Evolutionary conservation across 108 stramenopile genomes (phyloP).

Genomic region (Skeletonema menzelii): DNA sequence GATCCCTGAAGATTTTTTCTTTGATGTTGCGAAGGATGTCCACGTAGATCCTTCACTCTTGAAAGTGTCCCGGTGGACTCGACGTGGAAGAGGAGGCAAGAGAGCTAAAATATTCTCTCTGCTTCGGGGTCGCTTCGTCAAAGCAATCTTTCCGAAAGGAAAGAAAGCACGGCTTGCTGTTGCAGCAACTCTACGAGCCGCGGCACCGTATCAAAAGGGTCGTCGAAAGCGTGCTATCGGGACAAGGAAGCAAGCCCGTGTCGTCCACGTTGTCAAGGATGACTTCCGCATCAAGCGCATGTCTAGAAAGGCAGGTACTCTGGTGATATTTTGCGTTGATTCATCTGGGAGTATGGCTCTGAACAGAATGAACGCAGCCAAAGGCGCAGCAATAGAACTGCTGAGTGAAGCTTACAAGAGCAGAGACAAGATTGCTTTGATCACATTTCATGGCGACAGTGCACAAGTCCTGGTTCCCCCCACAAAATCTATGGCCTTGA

Average conservation of each 20-base stretch:
- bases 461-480: slow-evolving; percentile 82
- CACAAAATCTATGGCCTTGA: slow-evolving; percentile 71
- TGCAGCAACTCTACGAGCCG: slow-evolving; percentile 73
- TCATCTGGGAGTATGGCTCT: slow-evolving; percentile 83
- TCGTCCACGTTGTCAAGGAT: slow-evolving; percentile 54
- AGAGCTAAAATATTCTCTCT: slow-evolving; percentile 63
- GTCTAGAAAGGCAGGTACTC: slow-evolving; percentile 78
- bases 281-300: slow-evolving; percentile 74
- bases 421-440: slow-evolving; percentile 74
- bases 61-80: slow-evolving; percentile 55
- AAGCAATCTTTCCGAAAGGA: slow-evolving; percentile 63
- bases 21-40: slow-evolving; percentile 50
- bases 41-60: slow-evolving; percentile 67
- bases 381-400: slow-evolving; percentile 71
- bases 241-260: slow-evolving; percentile 42
- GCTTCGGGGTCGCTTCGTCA: slow-evolving; percentile 71
- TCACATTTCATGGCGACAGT: slow-evolving; percentile 71
- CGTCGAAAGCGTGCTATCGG: slow-evolving; percentile 45
- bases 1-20: slow-evolving; percentile 72
- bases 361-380: slow-evolving; percentile 83
- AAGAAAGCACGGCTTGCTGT: slow-evolving; percentile 62
- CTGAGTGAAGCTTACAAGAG: slow-evolving; percentile 75
- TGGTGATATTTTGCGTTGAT: slow-evolving; percentile 81
- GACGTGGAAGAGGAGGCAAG: slow-evolving; percentile 65
- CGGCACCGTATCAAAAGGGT: slow-evolving; percentile 69